phyloP scores from a whole-genome alignment of 441 rosid species.

The Rhodomyrtus psidioides region DNA sequence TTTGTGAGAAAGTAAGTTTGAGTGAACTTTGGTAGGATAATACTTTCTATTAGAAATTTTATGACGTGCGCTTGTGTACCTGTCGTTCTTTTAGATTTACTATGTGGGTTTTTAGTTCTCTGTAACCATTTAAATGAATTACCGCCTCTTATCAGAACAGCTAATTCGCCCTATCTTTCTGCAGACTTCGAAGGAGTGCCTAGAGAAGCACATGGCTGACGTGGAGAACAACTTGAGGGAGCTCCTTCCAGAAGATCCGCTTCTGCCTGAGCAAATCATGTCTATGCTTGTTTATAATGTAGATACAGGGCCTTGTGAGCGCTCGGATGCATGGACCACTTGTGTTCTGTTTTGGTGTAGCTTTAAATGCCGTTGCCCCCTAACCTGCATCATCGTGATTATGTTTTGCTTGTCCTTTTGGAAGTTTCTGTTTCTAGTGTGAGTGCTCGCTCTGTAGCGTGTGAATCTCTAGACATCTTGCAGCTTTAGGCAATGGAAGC shows the following conservation, averaged over 20 bases:
- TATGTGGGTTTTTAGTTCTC: neutral
- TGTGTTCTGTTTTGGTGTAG: neutral
- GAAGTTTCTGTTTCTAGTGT: too few relatives aligned
- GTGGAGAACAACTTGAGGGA: constrained; percentile 80
- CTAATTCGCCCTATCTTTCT: neutral
- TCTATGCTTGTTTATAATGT: constrained; percentile 62
- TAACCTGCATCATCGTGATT: too few relatives aligned
- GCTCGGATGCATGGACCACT: neutral
- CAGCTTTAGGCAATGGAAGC: too few relatives aligned
- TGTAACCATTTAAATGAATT: neutral
- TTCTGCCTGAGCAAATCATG: constrained; percentile 77
- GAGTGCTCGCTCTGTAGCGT: too few relatives aligned
- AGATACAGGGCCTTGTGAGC: neutral
- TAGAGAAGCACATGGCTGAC: constrained; percentile 70
- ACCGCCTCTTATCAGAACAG: too few relatives aligned
- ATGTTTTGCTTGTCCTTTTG: too few relatives aligned
- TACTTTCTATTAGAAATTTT: neutral
- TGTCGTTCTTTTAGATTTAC: neutral
- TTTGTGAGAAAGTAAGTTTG: neutral
- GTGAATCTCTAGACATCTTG: too few relatives aligned
- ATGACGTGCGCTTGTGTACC: neutral
- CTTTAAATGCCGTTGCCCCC: too few relatives aligned
- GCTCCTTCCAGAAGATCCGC: constrained; percentile 87
- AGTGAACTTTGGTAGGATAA: neutral
- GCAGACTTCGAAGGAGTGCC: constrained; percentile 74